Percentiles rank a stretch among this genome's conserved stretches.
phyloP scores from a whole-genome alignment of 495 filamentous ascomycete genomes.

The Xylaria sp. region DNA sequence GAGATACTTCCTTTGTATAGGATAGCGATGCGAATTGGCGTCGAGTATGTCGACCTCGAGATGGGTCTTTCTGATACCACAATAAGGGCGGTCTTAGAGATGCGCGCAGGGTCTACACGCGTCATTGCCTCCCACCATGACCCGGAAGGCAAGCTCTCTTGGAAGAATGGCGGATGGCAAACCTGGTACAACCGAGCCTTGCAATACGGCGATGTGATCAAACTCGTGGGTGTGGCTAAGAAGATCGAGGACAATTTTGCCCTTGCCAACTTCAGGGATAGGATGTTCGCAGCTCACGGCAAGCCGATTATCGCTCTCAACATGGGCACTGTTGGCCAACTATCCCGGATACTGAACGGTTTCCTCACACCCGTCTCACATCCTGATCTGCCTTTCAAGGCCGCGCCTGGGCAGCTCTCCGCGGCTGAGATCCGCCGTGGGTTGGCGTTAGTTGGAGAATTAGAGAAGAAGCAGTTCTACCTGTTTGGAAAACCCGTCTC shows the following conservation, averaged over 20 bases:
- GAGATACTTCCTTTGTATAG: constrained; percentile 76
- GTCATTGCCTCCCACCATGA: constrained; percentile 98
- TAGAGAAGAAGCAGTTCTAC: constrained; percentile 78
- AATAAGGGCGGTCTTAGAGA: constrained; percentile 59
- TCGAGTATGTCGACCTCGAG: constrained; percentile 94
- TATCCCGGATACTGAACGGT: constrained; percentile 85
- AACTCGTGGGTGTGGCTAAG: constrained; percentile 86
- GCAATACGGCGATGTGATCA: constrained; percentile 89
- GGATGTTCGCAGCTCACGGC: constrained; percentile 72
- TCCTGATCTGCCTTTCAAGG: constrained; percentile 85
- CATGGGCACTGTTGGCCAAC: constrained; percentile 88
- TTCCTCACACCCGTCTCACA: constrained; percentile 98
- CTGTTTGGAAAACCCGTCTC: constrained; percentile 86
- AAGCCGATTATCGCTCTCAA: constrained; percentile 92
- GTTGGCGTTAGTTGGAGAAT: constrained; percentile 79
- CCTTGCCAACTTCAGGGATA: constrained; percentile 81
- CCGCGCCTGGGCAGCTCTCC: constrained; percentile 93
- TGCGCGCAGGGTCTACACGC: constrained; percentile 72
- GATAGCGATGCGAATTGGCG: constrained; percentile 77
- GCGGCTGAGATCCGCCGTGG: constrained; percentile 85
- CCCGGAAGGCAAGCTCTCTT: constrained; percentile 76
- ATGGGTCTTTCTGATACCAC: constrained; percentile 78
- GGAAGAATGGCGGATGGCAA: constrained; percentile 89
- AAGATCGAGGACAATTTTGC: constrained; percentile 84
- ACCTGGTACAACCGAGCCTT: constrained; percentile 85